Evolutionary conservation across 345 rosid species (phyloP).

Genomic region (Eucalyptus caleyi): DNA sequence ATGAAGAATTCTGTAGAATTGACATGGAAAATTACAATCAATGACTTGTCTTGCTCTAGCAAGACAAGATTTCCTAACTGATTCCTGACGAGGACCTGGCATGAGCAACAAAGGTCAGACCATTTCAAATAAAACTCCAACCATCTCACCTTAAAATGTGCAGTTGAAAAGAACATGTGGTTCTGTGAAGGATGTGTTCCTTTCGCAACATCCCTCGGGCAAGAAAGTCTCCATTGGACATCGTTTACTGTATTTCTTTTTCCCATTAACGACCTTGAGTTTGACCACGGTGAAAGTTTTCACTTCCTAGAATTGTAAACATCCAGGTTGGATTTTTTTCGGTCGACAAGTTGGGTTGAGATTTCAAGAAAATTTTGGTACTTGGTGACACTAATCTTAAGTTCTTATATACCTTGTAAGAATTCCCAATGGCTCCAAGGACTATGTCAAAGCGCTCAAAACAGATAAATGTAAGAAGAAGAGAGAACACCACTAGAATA

Average conservation of each 20-base stretch:
- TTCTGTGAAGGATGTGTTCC: neutral
- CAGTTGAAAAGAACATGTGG: neutral
- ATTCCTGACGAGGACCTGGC: neutral
- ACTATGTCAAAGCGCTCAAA: neutral
- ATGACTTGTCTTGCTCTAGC: neutral
- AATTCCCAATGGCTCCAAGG: neutral
- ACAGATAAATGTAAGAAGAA: neutral
- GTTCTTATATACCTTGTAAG: neutral
- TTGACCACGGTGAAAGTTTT: neutral
- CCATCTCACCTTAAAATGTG: neutral
- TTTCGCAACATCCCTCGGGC: neutral
- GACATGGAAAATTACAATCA: neutral
- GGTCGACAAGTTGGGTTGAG: neutral
- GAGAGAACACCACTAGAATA: neutral
- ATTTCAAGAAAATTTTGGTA: neutral
- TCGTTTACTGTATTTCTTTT: neutral
- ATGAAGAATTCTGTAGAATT: neutral
- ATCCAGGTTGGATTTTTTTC: neutral
- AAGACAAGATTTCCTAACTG: neutral
- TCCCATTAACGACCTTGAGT: neutral
- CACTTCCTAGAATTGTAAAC: neutral
- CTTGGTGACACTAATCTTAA: neutral
- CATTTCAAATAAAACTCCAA: neutral
- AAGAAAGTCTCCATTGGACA: neutral
- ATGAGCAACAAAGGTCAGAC: neutral